Percentiles rank a stretch among this genome's conserved stretches.
Conservation (phyloP, 2,329 filamentous ascomycete species). For the Scytalidium sp. region DNA sequence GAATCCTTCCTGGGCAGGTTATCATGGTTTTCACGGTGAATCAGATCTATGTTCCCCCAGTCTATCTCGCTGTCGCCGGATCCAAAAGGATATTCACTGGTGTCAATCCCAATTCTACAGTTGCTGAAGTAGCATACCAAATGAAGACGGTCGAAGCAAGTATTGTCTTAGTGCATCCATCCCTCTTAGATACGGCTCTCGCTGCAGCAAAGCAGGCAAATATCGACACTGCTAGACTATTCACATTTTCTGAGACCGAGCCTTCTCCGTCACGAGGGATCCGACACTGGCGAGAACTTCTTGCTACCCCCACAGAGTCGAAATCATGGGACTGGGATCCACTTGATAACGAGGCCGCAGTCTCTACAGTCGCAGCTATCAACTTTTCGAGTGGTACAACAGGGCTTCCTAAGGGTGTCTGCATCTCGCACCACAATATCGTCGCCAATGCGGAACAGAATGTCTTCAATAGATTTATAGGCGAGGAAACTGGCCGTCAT, state of each 20-base stretch:
- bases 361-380: slow-evolving; percentile 29
- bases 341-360: slow-evolving; percentile 29
- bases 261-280: slow-evolving; percentile 34
- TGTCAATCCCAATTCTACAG: slow-evolving; percentile 49
- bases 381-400: slow-evolving; percentile 38
- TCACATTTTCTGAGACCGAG: slow-evolving; percentile 43
- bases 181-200: slow-evolving; percentile 39
- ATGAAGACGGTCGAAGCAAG: slow-evolving; percentile 49
- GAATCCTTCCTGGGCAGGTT: slow-evolving; percentile 45
- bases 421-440: slow-evolving; percentile 73
- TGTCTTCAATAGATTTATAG: too few relatives aligned
- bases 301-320: slow-evolving; percentile 50
- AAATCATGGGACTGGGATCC: slow-evolving; percentile 58
- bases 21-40: slow-evolving; percentile 53
- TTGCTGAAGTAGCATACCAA: slow-evolving; percentile 47
- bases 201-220: slow-evolving; percentile 38
- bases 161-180: slow-evolving; percentile 46
- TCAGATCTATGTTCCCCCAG: slow-evolving; percentile 52
- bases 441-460: slow-evolving; percentile 54
- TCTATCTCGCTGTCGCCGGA: slow-evolving; percentile 51
- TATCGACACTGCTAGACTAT: slow-evolving; percentile 40
- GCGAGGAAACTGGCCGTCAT: slow-evolving; percentile 41
- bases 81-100: slow-evolving; percentile 52
- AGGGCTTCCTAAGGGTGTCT: slow-evolving; percentile 77
- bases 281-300: slow-evolving; percentile 61